Base-by-base conservation (phyloP, 768 basidiomycete genomes). In the Hypholoma sublateritium region DNA sequence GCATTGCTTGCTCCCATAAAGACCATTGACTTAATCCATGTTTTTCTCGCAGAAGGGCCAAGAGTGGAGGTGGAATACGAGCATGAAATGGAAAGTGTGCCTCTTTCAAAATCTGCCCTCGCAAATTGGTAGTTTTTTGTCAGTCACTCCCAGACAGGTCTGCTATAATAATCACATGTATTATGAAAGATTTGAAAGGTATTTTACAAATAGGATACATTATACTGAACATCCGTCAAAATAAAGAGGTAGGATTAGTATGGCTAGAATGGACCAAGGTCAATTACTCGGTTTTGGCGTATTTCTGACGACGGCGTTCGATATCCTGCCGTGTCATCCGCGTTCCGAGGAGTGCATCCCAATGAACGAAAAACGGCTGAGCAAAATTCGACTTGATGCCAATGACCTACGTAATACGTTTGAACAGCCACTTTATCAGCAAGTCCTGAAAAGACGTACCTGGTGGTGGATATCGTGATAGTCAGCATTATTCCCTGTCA, bases 401-500 rank as follows among this genome's bases (percentile, higher is more conserved):
- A 59, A 91, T 82, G 34, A 77, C 68, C 85, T 88, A 55, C 5
- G 39, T 48, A 44, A 51, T 35, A 34, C 16, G 43, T 19, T 47
- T 22, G 16, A 19, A 52, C 42, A 47, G 50, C 7, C 34, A 42
- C 9, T 1, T 32, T 32, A 32, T 6, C 9, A 32, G 42, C 19
- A 36, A 24, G 13, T 43, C 32, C 36, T 14, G 34, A 63, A 74
- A 73, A 65, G 9, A 28, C 50, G 28, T 21, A 89, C 91, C 80
- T 95, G 94, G 71, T 98, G 96, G 67, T 98, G 96, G 58, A 98
- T 97, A 70, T 98, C 96, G 70, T 98, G 96, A 72, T 96, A 99
- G 72, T 96, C 93, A 1, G 95, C 90, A 69, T 93, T 97, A 69
- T 99, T 99, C 3, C 79, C 74, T 49, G 87, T 91, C 54, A 98